Evolutionary conservation across 306 rosid species (phyloP).

Genomic region (Sindora glabra): DNA sequence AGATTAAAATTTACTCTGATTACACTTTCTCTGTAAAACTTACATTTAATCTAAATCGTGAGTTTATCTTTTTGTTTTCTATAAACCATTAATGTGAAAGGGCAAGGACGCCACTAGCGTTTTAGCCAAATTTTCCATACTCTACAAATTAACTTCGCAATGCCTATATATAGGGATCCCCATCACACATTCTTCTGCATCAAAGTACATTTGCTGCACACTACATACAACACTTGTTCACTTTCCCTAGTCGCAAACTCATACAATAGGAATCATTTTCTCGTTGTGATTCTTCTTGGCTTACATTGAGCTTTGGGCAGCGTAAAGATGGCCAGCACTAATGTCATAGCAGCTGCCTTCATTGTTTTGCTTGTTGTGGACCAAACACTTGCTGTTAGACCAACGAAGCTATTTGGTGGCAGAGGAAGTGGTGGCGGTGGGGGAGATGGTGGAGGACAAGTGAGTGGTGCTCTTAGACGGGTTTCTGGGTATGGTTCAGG

Average conservation of each 20-base stretch:
- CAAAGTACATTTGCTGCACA: neutral
- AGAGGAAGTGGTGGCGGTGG: slow-evolving; percentile 21
- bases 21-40: too few species aligned
- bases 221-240: neutral
- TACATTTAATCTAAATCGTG: too few species aligned
- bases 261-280: neutral
- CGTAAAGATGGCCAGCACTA: slow-evolving; percentile 42
- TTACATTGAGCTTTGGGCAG: slow-evolving; percentile 2
- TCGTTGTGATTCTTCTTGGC: neutral
- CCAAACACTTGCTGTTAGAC: slow-evolving; percentile 41
- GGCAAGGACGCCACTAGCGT: too few species aligned
- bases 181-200: slow-evolving; percentile 11
- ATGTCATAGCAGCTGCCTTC: slow-evolving; percentile 41
- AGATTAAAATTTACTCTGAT: too few species aligned
- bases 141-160: neutral
- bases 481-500: slow-evolving; percentile 46
- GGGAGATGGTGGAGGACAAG: neutral
- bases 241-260: too few species aligned
- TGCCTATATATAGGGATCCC: slow-evolving; percentile 47
- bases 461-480: slow-evolving; percentile 7
- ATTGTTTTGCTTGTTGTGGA: slow-evolving; percentile 53
- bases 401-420: neutral
- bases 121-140: too few species aligned
- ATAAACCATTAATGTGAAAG: too few species aligned
- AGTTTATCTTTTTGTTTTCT: too few species aligned